These are phyloP conservation scores for Pythium dissimile DNA, from an alignment of 352 stramenopile genomes.

Conservation along the genomic window DNA sequence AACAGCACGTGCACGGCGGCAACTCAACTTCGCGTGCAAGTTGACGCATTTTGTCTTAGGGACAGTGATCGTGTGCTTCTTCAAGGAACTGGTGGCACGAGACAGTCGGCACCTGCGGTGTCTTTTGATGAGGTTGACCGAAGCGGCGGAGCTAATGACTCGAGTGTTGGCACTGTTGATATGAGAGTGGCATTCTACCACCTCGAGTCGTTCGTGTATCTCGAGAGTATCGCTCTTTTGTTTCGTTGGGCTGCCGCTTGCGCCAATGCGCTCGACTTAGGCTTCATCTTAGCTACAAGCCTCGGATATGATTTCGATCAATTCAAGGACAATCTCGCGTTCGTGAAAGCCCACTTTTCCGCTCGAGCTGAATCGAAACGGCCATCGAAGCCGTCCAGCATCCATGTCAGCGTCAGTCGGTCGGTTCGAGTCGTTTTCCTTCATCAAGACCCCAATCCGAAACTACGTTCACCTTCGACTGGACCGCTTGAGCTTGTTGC, in stretches of 20 bases:
- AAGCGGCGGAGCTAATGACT: background rate
- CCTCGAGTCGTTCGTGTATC: slow-evolving; percentile 37
- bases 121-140: slow-evolving; percentile 17
- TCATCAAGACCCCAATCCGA: slow-evolving; percentile 21
- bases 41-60: slow-evolving; percentile 21
- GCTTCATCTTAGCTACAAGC: slow-evolving; percentile 63
- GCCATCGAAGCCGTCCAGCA: slow-evolving; percentile 16
- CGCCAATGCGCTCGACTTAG: slow-evolving; percentile 46
- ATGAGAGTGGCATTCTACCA: slow-evolving; percentile 27
- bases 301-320: slow-evolving; percentile 54
- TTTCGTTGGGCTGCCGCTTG: slow-evolving; percentile 37
- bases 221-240: slow-evolving; percentile 40
- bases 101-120: slow-evolving; percentile 39
- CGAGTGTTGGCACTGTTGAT: background rate
- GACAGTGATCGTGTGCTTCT: slow-evolving; percentile 37
- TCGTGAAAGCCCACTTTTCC: slow-evolving; percentile 29
- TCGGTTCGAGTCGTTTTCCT: slow-evolving; percentile 22
- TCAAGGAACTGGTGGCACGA: slow-evolving; percentile 31
- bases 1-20: slow-evolving; percentile 16
- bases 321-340: slow-evolving; percentile 54
- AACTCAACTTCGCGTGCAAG: slow-evolving; percentile 8
- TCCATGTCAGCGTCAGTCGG: slow-evolving; percentile 19
- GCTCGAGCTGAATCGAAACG: slow-evolving; percentile 10
- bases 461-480: slow-evolving; percentile 1
- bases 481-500: slow-evolving; percentile 16